A percentile compares a stretch with the other conserved stretches of the same genome.
phyloP scores from a whole-genome alignment of 306 rosid species.

The Lathyrus aphaca region DNA sequence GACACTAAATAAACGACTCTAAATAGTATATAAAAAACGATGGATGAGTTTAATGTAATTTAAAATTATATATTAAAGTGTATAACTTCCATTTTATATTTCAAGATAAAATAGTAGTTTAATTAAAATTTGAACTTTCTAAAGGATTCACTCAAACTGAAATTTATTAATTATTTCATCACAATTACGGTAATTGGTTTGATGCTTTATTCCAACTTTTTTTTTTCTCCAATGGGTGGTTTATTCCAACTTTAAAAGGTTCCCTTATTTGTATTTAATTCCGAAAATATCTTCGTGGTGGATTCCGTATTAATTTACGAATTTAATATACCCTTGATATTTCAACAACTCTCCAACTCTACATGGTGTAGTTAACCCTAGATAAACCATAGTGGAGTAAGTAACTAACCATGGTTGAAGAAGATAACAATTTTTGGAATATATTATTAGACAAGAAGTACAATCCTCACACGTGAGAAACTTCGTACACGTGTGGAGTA shows the following conservation, averaged over 20 bases:
- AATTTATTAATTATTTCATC: too few relatives aligned
- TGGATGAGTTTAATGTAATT: too few relatives aligned
- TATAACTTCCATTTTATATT: too few relatives aligned
- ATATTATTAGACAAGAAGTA: background rate
- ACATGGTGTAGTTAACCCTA: conserved; percentile 29
- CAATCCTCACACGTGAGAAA: conserved; percentile 37
- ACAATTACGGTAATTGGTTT: too few relatives aligned
- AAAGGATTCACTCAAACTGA: too few relatives aligned
- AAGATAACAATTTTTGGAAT: conserved; percentile 1
- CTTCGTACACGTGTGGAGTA: conserved; percentile 31
- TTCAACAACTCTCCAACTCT: conserved; percentile 36
- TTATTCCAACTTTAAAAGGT: conserved; percentile 5
- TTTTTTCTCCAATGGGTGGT: background rate
- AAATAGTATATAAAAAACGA: too few relatives aligned
- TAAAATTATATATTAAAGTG: too few relatives aligned
- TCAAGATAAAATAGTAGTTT: too few relatives aligned
- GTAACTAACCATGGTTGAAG: conserved; percentile 46
- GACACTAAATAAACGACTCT: too few relatives aligned
- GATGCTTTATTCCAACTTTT: too few relatives aligned
- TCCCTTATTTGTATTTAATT: background rate
- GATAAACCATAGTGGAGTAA: conserved; percentile 26
- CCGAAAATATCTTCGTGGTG: background rate
- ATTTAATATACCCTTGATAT: conserved; percentile 29
- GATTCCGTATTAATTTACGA: conserved; percentile 9
- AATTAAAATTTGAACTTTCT: too few relatives aligned